These are phyloP conservation scores for Hygrophorus pudorinus DNA, from an alignment of 768 basidiomycete species.

Conservation along the genomic window DNA sequence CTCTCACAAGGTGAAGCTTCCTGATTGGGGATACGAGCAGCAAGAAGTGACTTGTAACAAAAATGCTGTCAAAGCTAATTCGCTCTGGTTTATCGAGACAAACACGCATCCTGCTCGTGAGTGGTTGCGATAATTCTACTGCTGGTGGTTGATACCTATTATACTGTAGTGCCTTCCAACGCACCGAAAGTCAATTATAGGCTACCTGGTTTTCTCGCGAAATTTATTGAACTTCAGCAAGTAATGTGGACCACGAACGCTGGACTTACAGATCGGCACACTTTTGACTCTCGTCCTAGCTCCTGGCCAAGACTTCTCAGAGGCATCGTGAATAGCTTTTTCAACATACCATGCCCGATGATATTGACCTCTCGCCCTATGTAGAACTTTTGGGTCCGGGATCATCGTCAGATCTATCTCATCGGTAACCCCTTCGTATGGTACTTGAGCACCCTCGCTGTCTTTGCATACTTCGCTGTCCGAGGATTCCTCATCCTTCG, in stretches of 20 bases:
- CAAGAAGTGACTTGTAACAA: constrained; percentile 99
- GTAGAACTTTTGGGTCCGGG: constrained; percentile 98
- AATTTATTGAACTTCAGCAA: constrained; percentile 84
- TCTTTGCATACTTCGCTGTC: constrained; percentile 54
- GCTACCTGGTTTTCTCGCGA: constrained; percentile 79
- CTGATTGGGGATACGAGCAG: constrained; percentile 96
- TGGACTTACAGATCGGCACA: constrained; percentile 89
- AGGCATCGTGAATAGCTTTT: constrained; percentile 68
- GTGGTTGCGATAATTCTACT: constrained; percentile 20
- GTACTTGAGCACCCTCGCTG: constrained; percentile 73
- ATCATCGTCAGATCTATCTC: constrained; percentile 91
- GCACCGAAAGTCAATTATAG: constrained; percentile 85
- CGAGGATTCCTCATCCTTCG: constrained; percentile 80
- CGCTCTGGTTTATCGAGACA: constrained; percentile 92
- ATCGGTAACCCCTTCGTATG: constrained; percentile 92
- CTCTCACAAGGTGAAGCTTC: constrained; percentile 95
- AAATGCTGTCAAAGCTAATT: constrained; percentile 84
- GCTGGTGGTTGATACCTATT: constrained; percentile 1
- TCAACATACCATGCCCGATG: neutral
- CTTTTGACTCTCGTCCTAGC: constrained; percentile 88
- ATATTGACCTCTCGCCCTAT: constrained; percentile 2
- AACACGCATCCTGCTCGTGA: constrained; percentile 60
- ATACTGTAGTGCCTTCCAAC: constrained; percentile 48
- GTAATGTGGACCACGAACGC: constrained; percentile 99
- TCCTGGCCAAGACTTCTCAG: constrained; percentile 86